These are phyloP conservation scores for Ophiostoma sp. DNA, from an alignment of 2,329 filamentous ascomycete species.

Conservation along the genomic window DNA sequence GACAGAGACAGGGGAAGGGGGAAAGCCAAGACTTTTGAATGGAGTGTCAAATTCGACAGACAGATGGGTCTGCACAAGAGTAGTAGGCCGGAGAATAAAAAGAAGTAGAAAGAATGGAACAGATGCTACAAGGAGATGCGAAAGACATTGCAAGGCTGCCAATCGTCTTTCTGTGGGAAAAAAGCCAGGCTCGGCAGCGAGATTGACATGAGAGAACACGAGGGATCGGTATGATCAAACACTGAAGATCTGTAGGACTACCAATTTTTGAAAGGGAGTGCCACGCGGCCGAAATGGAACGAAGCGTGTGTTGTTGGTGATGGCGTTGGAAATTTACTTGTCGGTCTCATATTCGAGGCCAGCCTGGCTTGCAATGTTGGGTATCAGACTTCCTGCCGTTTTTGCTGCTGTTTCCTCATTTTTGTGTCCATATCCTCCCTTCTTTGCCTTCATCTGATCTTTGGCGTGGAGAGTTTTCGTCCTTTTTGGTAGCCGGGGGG, in stretches of 20 bases:
- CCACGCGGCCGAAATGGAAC: not conserved
- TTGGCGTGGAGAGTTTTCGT: not conserved
- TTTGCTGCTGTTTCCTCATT: not conserved
- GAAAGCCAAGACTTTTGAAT: slow-evolving; percentile 22
- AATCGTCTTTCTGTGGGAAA: not conserved
- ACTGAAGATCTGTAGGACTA: not conserved
- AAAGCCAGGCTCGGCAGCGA: slow-evolving; percentile 6
- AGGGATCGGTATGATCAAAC: slow-evolving; percentile 21
- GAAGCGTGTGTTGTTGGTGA: not conserved
- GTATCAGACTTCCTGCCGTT: not conserved
- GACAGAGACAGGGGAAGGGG: not conserved
- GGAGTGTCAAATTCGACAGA: not conserved
- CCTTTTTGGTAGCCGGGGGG: not conserved
- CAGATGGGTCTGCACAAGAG: not conserved
- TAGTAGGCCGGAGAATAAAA: not conserved
- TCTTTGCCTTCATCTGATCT: not conserved
- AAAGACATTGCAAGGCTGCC: not conserved
- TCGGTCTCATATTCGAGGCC: not conserved
- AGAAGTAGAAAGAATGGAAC: not conserved
- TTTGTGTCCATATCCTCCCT: not conserved
- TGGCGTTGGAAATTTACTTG: not conserved
- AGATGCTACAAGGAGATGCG: not conserved
- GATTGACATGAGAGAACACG: not conserved
- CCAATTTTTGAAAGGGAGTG: not conserved
- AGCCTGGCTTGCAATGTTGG: not conserved